Percentiles rank a stretch among this genome's conserved stretches.
These are phyloP conservation scores for Wickerhamomyces sydowiorum DNA, from an alignment of 805 yeast species.

Conservation along the genomic window DNA sequence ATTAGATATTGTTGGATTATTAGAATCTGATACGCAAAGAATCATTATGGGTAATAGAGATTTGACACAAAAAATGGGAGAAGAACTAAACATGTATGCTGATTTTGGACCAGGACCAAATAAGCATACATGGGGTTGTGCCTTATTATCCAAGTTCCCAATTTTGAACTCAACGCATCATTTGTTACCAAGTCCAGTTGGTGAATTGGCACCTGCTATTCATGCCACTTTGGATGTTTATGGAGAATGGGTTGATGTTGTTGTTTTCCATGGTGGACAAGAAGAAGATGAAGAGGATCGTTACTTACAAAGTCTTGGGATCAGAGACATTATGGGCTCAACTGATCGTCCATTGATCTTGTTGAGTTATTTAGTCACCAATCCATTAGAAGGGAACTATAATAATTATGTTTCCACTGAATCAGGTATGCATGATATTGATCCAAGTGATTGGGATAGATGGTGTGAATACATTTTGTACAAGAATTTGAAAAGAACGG, in stretches of 20 bases:
- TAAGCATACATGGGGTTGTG: constrained; percentile 98
- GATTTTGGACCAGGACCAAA: constrained; percentile 98
- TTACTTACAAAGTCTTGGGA: constrained; percentile 71
- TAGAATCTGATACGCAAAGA: constrained; percentile 92
- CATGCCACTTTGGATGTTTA: constrained; percentile 92
- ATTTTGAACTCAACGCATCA: constrained; percentile 87
- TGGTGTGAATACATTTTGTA: constrained; percentile 97
- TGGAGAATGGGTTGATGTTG: constrained; percentile 82
- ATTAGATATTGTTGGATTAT: constrained; percentile 82
- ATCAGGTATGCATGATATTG: constrained; percentile 90
- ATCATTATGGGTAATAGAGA: constrained; percentile 95
- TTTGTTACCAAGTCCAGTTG: constrained; percentile 92
- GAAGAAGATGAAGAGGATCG: constrained; percentile 97
- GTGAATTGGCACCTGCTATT: constrained; percentile 97
- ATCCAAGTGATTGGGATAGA: constrained; percentile 89
- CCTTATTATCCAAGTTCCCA: constrained; percentile 89
- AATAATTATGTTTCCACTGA: constrained; percentile 80
- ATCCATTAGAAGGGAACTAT: constrained; percentile 85
- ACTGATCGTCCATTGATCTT: constrained; percentile 80
- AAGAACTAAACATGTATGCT: constrained; percentile 88
- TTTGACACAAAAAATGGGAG: constrained; percentile 84
- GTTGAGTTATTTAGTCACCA: constrained; percentile 85
- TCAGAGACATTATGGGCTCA: constrained; percentile 75
- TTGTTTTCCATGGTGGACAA: constrained; percentile 97
- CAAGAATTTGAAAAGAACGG: constrained; percentile 79